phyloP scores from a whole-genome alignment of 768 basidiomycete species.

The Boletus reticuloceps region DNA sequence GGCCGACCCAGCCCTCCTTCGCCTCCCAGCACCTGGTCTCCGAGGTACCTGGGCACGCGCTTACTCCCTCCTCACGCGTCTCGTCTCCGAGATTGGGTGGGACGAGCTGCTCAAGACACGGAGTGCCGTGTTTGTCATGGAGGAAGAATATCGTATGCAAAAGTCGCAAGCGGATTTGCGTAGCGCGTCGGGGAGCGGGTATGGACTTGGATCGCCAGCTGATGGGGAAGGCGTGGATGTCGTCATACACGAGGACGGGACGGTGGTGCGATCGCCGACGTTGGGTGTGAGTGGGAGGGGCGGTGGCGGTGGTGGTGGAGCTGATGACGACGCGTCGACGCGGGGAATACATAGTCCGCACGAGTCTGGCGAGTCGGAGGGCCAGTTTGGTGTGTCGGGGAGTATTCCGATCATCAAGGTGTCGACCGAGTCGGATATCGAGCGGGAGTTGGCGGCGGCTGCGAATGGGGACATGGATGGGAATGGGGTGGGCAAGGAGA shows the following conservation, averaged over 20 bases:
- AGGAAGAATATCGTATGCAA: constrained; percentile 98
- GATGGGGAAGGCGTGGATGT: constrained; percentile 17
- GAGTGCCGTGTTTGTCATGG: constrained; percentile 97
- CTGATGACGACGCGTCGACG: constrained; percentile 72
- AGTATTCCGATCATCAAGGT: constrained; percentile 73
- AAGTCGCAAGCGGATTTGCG: constrained; percentile 77
- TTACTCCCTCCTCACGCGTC: constrained; percentile 83
- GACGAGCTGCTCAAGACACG: constrained; percentile 95
- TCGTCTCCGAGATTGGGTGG: constrained; percentile 97
- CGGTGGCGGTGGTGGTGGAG: constrained; percentile 7
- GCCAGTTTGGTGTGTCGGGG: constrained; percentile 5
- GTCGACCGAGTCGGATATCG: constrained; percentile 66
- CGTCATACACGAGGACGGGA: constrained; percentile 67
- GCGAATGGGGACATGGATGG: constrained; percentile 21
- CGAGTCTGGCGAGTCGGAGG: too few relatives aligned
- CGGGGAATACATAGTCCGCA: constrained; percentile 32
- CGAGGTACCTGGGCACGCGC: constrained; percentile 96
- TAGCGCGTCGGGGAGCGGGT: constrained; percentile 24
- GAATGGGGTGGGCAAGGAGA: constrained; percentile 11
- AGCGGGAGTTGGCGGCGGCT: constrained; percentile 37
- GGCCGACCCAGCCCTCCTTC: constrained; percentile 91
- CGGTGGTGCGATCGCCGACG: constrained; percentile 28
- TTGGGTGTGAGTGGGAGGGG: not conserved
- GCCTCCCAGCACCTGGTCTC: constrained; percentile 92
- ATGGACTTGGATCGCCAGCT: not conserved